phyloP scores from a whole-genome alignment of 1,139 yeast genomes.

The Dujonia santamariae region DNA sequence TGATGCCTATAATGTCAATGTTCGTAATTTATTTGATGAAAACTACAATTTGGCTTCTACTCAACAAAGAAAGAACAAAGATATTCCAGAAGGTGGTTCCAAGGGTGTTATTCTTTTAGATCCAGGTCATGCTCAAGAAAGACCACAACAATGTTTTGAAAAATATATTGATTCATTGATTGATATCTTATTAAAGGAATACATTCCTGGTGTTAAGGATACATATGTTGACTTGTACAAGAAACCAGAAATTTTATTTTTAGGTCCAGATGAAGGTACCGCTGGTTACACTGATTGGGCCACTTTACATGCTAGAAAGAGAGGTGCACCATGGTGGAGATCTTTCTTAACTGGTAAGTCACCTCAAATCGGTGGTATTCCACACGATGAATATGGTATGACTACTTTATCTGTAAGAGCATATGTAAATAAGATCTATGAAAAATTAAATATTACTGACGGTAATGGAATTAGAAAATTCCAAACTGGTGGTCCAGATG shows the following conservation, averaged over 20 bases:
- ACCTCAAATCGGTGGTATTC: constrained; percentile 92
- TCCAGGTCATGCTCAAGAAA: constrained; percentile 74
- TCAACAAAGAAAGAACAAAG: constrained; percentile 95
- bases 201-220: constrained; percentile 77
- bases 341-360: constrained; percentile 97
- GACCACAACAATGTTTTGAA: constrained; percentile 83
- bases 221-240: constrained; percentile 80
- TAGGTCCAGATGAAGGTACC: constrained; percentile 99
- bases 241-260: constrained; percentile 84
- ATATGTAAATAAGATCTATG: constrained; percentile 84
- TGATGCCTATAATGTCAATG: constrained; percentile 85
- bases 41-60: constrained; percentile 94
- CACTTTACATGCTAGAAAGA: constrained; percentile 85
- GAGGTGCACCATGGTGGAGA: constrained; percentile 99
- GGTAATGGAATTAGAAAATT: constrained; percentile 63
- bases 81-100: constrained; percentile 98
- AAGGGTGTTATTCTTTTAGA: constrained; percentile 93
- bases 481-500: constrained; percentile 99
- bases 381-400: constrained; percentile 98
- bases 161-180: constrained; percentile 90
- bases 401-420: constrained; percentile 93
- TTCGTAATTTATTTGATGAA: constrained; percentile 89
- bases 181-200: constrained; percentile 76
- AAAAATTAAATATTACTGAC: constrained; percentile 62
- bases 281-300: constrained; percentile 98